Evolutionary conservation across 495 filamentous ascomycete species (phyloP).

Genomic region (Aspergillus sclerotioniger): DNA sequence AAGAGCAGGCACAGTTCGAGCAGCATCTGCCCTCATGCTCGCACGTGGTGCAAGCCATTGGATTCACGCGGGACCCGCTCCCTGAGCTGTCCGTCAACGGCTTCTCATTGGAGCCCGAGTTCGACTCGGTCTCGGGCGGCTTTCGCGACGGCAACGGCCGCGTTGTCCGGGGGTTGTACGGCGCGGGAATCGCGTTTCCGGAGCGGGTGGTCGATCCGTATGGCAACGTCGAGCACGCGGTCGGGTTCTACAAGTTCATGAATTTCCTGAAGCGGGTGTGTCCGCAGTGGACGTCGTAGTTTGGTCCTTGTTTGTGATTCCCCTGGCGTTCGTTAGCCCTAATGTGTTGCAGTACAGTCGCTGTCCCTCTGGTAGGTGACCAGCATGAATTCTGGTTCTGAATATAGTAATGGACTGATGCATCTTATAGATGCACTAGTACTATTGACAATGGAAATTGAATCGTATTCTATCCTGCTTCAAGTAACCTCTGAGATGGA

Average conservation of each 20-base stretch:
- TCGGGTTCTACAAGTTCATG: constrained; percentile 66
- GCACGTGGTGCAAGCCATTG: constrained; percentile 55
- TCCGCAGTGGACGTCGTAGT: constrained; percentile 38
- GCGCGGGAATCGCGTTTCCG: constrained; percentile 61
- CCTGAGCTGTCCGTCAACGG: constrained; percentile 40
- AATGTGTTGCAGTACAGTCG: background rate
- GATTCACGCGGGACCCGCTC: constrained; percentile 49
- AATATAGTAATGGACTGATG: background rate
- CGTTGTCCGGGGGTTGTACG: constrained; percentile 50
- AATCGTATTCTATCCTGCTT: no score
- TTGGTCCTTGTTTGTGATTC: background rate
- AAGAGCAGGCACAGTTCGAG: constrained; percentile 42
- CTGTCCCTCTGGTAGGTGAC: constrained; percentile 3
- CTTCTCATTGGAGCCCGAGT: constrained; percentile 36
- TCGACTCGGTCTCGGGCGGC: constrained; percentile 48
- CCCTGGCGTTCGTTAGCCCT: background rate
- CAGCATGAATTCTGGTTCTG: background rate
- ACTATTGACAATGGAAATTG: background rate
- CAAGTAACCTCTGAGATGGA: no score
- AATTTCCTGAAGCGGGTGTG: constrained; percentile 54
- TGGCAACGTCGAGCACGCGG: constrained; percentile 60
- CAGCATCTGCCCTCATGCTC: constrained; percentile 47
- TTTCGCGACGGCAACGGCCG: constrained; percentile 42
- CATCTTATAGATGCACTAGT: no score
- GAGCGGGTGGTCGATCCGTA: constrained; percentile 57